Evolutionary conservation across 2,329 filamentous ascomycete genomes (phyloP), one percentile per base, ranked within the genome.

Genomic region (Penicillium occitanis): DNA sequence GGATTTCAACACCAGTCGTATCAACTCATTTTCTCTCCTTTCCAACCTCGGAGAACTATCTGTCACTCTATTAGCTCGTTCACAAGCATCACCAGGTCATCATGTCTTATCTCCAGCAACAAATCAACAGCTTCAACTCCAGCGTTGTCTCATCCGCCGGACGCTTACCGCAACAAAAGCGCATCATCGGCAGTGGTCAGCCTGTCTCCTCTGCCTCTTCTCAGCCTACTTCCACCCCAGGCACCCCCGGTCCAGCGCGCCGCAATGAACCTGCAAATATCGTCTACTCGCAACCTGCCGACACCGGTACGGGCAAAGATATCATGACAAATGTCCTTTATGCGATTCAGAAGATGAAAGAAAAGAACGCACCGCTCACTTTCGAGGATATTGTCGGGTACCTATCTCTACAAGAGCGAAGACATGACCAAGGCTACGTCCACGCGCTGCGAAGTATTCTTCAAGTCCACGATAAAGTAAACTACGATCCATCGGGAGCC

Each of bases 291-390:
- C 91, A 93, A 80, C 91, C 91, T 22, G 85, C 86, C 69, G 88
- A 90, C 73, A 91, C 88, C 17, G 90, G 89, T 74, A 91, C 89
- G 62, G 92, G 93, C 70, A 85, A 85, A 67, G 90, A 94, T 77
- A 88, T 95, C 76, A 89, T 92, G 82, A 96, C 93, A 13, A 91
- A 96, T 77, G 89, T 97, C 75, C 87, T 90, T 66, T 97, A 93
- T 79, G 92, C 92, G 22, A 89, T 96, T 75, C 88, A 93, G 69
- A 91, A 92, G 76, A 87, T 97, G 80, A 87, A 87, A 69, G 89
- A 89, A 75, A 88, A 90, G 75, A 86, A 87, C 66, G 81, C 88
- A 68, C 81, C 90, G 64, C 87, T 93, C 75, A 86, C 85, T 42
- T 90, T 96, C 67, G 82, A 86, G 59, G 90, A 94, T 69, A 90